Percentiles rank a stretch among this genome's conserved stretches.
Conservation (phyloP, 257 asterid species). For the Nicotiana attenuata region DNA sequence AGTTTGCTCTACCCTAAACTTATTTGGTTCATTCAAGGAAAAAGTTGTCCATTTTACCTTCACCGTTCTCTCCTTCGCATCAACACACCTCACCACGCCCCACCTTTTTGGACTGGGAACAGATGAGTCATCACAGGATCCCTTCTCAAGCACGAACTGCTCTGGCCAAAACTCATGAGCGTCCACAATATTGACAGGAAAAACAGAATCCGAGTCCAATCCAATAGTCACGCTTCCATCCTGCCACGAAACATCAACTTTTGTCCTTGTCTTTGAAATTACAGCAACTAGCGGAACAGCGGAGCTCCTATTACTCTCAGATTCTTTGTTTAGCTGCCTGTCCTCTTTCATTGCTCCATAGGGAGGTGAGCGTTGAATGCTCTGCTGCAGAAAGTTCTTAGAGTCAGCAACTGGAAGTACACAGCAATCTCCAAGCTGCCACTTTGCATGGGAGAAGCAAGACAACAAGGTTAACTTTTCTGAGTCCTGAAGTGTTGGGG, state of each 20-base stretch:
- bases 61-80: constrained; percentile 78
- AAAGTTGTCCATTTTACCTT: constrained; percentile 62
- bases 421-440: constrained; percentile 99
- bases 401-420: constrained; percentile 28
- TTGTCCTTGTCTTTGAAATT: constrained; percentile 60
- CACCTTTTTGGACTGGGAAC: constrained; percentile 39
- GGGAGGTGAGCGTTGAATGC: constrained; percentile 16
- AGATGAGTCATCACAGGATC: constrained; percentile 36
- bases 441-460: constrained; percentile 48
- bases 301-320: constrained; percentile 17
- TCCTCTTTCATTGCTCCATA: constrained; percentile 19
- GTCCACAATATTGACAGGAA: constrained; percentile 57
- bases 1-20: constrained; percentile 25
- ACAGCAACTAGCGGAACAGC: constrained; percentile 45
- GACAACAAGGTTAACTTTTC: constrained; percentile 53
- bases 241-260: constrained; percentile 84
- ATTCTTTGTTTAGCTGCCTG: constrained; percentile 15
- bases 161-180: constrained; percentile 86
- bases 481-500: constrained; percentile 44
- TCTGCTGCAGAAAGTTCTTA: constrained; percentile 17
- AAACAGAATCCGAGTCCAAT: constrained; percentile 51
- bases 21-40: constrained; percentile 18
- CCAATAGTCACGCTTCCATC: constrained; percentile 66
- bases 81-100: constrained; percentile 67
- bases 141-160: constrained; percentile 76